Percentiles rank a stretch among this genome's conserved stretches.
Evolutionary conservation across 1,139 yeast species (phyloP).

Genomic region (Taphrina pruni): DNA sequence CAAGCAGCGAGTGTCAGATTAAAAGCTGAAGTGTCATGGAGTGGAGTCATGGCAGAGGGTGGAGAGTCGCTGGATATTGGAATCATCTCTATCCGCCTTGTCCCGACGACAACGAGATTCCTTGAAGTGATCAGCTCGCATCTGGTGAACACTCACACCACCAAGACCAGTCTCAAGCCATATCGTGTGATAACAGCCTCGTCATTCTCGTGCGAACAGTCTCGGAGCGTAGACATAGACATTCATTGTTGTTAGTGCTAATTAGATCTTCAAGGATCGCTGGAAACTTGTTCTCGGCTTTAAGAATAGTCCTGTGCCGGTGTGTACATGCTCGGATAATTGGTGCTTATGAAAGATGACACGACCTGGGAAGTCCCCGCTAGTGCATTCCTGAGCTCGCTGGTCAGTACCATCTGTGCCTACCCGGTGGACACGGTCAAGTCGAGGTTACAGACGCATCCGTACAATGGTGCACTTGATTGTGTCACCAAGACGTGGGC

Average conservation of each 20-base stretch:
- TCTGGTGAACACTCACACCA: no score
- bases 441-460: slow-evolving; percentile 82
- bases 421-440: slow-evolving; percentile 85
- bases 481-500: slow-evolving; percentile 65
- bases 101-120: no score
- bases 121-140: no score
- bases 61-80: neutral
- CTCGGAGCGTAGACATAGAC: no score
- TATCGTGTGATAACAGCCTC: no score
- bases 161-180: no score
- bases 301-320: neutral
- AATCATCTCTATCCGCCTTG: neutral
- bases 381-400: slow-evolving; percentile 58
- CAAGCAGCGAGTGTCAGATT: no score
- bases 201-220: no score
- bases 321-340: slow-evolving; percentile 4
- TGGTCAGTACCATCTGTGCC: slow-evolving; percentile 72
- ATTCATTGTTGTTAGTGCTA: no score
- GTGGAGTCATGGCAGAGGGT: neutral
- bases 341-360: slow-evolving; percentile 19
- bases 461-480: slow-evolving; percentile 63
- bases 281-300: no score
- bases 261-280: no score
- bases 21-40: neutral
- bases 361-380: slow-evolving; percentile 44